phyloP scores from a whole-genome alignment of 208 protist genomes.

The Porcisia deanei region DNA sequence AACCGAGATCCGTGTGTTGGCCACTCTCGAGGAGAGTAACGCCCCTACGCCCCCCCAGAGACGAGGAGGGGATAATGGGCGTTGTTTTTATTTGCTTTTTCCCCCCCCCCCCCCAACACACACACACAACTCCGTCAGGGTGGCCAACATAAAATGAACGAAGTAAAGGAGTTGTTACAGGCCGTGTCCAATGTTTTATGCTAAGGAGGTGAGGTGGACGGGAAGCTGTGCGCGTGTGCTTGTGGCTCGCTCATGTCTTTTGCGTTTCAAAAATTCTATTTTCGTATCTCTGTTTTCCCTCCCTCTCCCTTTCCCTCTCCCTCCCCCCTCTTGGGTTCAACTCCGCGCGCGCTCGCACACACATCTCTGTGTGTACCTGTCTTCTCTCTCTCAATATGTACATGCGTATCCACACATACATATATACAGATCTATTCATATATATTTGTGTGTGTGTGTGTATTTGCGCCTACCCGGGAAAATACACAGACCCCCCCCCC shows the following conservation, averaged over 20 bases:
- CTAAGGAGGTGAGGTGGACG: not conserved
- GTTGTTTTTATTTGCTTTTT: too few relatives aligned
- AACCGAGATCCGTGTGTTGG: not conserved
- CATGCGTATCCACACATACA: not conserved
- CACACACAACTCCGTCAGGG: not conserved
- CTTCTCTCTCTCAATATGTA: not conserved
- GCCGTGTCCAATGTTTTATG: not conserved
- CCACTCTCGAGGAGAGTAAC: not conserved
- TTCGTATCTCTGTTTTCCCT: not conserved
- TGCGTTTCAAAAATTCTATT: not conserved
- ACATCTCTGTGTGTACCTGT: too few relatives aligned
- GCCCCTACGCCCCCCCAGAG: not conserved
- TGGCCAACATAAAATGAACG: not conserved
- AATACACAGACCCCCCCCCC: too few relatives aligned
- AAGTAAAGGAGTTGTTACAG: too few relatives aligned
- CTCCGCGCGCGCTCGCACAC: not conserved
- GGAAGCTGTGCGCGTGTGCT: too few relatives aligned
- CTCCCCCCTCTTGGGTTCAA: not conserved
- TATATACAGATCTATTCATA: not conserved
- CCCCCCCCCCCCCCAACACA: too few relatives aligned
- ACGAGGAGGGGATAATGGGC: not conserved
- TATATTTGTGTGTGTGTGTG: not conserved
- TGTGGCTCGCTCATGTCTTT: not conserved
- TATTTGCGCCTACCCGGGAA: too few relatives aligned
- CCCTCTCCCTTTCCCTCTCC: too few relatives aligned